phyloP scores from a whole-genome alignment of 164 flowering plant species.

The Kalanchoe fedtschenkoi region DNA sequence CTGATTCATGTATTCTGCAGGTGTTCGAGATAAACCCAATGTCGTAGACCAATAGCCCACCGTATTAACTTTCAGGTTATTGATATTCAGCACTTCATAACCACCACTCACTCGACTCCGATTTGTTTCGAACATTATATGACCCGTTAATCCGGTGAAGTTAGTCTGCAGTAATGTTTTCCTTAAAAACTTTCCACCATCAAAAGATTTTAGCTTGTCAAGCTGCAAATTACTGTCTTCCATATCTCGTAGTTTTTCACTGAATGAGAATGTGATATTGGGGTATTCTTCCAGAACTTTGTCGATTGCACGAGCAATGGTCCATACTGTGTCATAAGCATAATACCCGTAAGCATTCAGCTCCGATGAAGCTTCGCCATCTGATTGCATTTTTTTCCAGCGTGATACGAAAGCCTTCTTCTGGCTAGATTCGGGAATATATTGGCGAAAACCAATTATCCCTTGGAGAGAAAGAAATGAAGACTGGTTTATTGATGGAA shows the following conservation, averaged over 20 bases:
- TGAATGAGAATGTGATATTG: conserved; percentile 38
- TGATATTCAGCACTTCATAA: conserved; percentile 49
- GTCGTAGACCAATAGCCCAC: conserved; percentile 60
- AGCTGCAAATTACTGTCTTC: conserved; percentile 17
- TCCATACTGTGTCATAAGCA: conserved; percentile 79
- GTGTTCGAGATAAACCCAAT: conserved; percentile 36
- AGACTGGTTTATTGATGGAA: conserved; percentile 12
- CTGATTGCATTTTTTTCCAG: conserved; percentile 29
- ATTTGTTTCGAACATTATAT: conserved; percentile 32
- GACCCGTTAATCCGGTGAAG: conserved; percentile 53
- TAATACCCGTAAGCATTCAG: conserved; percentile 46
- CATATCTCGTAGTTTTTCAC: conserved; percentile 12
- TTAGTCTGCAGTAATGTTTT: conserved; percentile 25
- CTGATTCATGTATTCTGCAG: conserved; percentile 23
- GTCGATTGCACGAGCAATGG: conserved; percentile 44
- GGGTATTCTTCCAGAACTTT: conserved; percentile 24
- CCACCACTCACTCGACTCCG: conserved; percentile 23
- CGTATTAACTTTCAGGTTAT: conserved; percentile 9
- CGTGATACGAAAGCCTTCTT: conserved; percentile 30
- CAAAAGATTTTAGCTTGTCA: conserved; percentile 35
- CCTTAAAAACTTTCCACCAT: conserved; percentile 31
- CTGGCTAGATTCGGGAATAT: conserved; percentile 33
- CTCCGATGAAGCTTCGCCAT: conserved; percentile 19
- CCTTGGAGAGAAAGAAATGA: conserved; percentile 31
- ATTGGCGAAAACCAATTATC: conserved; percentile 50